Evolutionary conservation across 768 basidiomycete species (phyloP), one percentile per base, ranked within the genome.

Genomic region (Tylopilus sp.): DNA sequence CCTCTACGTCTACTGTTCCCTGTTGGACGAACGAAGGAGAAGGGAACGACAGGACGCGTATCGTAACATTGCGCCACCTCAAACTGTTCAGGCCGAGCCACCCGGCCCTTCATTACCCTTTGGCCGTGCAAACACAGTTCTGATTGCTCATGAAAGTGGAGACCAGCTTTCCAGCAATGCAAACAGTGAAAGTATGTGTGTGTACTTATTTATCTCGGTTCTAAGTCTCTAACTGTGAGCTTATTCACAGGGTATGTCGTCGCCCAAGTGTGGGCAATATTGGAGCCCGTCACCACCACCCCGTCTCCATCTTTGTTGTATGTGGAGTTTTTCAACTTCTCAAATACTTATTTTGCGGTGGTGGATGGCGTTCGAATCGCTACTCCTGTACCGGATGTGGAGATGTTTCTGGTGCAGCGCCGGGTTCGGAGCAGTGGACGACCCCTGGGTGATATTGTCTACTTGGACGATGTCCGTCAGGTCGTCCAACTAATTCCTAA

Each of bases 121-220:
- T 17, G 40, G 55, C 13, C 31, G 33, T 9, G 50, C 44, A 9
- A 45, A 53, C 12, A 59, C 24, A 3, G 48, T 57, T 12, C 34
- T 59, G 0, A 30, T 59, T 13, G 2, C 28, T 12, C 52, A 59
- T 10, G 48, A 59, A 24, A 59, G 55, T 19, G 52, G 58, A 12
- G 48, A 59, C 0, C 26, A 43, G 5, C 28, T 50, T 37, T 59
- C 48, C 14, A 16, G 26, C 11, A 3, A 26, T 28, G 4, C 16
- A 10, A 34, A 19, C 3, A 26, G 25, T 13, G 24, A 47, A 14
- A 17, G 22, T 45, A 19, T 14, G 46, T 25, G 4, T 25, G 8
- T 10, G 10, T n/a, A 17, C 36, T 9, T 44, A 17, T 10, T 34
- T 11, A 12, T 17, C 33, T 46, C 17, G 11, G 14, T 11, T 31